Conservation (phyloP, 192 early-diverging fungal species). For the Lunasporangiospora selenospora region DNA sequence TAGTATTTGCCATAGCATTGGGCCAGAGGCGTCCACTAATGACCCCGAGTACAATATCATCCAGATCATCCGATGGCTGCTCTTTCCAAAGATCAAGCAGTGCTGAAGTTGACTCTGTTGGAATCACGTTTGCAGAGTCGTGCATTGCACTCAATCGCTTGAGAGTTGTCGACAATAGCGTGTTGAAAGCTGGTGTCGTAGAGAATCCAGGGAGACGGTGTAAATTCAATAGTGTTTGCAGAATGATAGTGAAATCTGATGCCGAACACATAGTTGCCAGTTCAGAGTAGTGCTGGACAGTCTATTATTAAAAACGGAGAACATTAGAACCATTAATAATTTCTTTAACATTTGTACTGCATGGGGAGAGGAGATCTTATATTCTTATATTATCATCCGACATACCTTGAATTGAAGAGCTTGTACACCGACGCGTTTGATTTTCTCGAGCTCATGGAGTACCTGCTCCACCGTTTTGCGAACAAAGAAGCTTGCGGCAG, state of each 20-base stretch:
- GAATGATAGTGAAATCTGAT: constrained; percentile 25
- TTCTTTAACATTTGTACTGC: not conserved
- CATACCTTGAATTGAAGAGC: constrained; percentile 32
- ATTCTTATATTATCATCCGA: no score
- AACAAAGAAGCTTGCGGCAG: constrained; percentile 2
- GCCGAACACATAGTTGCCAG: constrained; percentile 24
- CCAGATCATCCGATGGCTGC: constrained; percentile 42
- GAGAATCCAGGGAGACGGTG: constrained; percentile 26
- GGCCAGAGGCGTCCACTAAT: constrained; percentile 26
- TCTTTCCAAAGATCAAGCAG: constrained; percentile 36
- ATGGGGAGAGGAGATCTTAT: no score
- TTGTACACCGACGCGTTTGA: constrained; percentile 4
- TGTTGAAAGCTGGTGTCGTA: constrained; percentile 25
- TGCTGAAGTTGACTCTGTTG: constrained; percentile 17
- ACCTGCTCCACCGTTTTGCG: constrained; percentile 36
- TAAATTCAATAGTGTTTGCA: constrained; percentile 20
- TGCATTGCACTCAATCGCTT: constrained; percentile 19
- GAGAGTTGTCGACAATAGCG: constrained; percentile 26
- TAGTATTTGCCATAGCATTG: constrained; percentile 21
- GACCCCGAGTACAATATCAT: constrained; percentile 33
- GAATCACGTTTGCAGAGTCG: constrained; percentile 22
- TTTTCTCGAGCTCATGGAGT: constrained; percentile 25
- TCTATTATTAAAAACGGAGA: constrained; percentile 5
- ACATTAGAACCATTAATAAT: not conserved
- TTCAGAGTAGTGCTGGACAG: constrained; percentile 24